Evolutionary conservation across 164 flowering plant species (phyloP).

Genomic region (Chimonanthus salicifolius): DNA sequence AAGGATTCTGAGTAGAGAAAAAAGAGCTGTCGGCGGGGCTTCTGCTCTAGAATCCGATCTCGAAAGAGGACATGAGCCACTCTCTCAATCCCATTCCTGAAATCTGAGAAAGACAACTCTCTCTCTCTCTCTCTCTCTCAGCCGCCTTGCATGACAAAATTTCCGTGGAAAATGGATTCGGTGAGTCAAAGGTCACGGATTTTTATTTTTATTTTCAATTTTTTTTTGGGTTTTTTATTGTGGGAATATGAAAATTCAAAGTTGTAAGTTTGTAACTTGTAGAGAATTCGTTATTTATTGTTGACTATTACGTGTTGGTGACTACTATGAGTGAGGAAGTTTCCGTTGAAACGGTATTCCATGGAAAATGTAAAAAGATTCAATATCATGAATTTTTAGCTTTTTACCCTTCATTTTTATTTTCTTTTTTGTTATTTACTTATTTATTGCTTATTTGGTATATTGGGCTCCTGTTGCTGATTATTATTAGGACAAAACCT

Average conservation of each 20-base stretch:
- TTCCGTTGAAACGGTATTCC: too few species aligned
- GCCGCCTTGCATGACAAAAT: neutral
- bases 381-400: too few species aligned
- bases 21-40: neutral
- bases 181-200: neutral
- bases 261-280: neutral
- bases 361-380: too few species aligned
- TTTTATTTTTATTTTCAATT: neutral
- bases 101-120: neutral
- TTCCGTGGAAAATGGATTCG: neutral
- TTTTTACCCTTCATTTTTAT: too few species aligned
- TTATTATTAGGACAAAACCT: too few species aligned
- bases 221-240: neutral
- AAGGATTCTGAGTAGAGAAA: constrained; percentile 11
- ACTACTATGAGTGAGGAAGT: too few species aligned
- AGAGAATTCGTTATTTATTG: neutral
- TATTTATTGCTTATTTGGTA: too few species aligned
- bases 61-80: constrained; percentile 2
- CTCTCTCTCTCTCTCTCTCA: neutral
- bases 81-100: neutral
- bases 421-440: too few species aligned
- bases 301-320: too few species aligned
- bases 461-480: too few species aligned
- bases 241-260: neutral
- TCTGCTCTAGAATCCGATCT: neutral